phyloP scores from a whole-genome alignment of 2,329 filamentous ascomycete genomes.

The Calonectria pseudoreteaudii region DNA sequence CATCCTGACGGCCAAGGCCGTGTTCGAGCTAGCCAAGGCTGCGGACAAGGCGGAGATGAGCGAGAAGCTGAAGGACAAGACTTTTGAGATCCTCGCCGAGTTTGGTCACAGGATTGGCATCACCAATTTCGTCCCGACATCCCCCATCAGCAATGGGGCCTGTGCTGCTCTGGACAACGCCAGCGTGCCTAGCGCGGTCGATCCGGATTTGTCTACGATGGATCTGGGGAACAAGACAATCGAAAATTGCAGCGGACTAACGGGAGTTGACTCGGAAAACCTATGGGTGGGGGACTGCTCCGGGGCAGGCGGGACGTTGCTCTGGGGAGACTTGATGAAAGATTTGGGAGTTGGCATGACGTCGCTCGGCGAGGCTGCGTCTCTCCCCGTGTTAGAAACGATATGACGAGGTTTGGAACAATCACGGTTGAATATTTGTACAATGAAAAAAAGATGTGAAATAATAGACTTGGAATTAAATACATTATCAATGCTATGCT shows the following conservation, averaged over 20 bases:
- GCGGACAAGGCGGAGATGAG: constrained; percentile 17
- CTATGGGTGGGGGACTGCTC: constrained; percentile 32
- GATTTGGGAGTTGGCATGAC: constrained; percentile 35
- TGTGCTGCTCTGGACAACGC: not conserved
- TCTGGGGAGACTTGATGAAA: constrained; percentile 40
- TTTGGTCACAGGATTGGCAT: constrained; percentile 39
- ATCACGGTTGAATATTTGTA: not conserved
- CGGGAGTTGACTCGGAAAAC: constrained; percentile 8
- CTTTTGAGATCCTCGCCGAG: constrained; percentile 30
- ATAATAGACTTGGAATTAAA: not conserved
- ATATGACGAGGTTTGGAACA: not conserved
- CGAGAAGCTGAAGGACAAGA: constrained; percentile 24
- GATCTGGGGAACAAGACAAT: constrained; percentile 26
- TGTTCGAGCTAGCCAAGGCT: constrained; percentile 28
- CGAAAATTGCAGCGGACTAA: constrained; percentile 1
- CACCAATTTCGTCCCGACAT: not conserved
- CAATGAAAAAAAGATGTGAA: not conserved
- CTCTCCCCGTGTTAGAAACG: not conserved
- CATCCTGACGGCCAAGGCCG: constrained; percentile 23
- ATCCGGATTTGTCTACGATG: constrained; percentile 23
- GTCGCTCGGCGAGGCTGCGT: not conserved
- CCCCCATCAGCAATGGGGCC: not conserved
- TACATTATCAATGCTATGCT: not conserved
- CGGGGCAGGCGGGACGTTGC: constrained; percentile 11
- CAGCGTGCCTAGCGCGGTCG: not conserved